Percentiles rank a stretch among this genome's conserved stretches.
Evolutionary conservation across 352 stramenopile genomes (phyloP).

Genomic region (Blastocystis sp.): DNA sequence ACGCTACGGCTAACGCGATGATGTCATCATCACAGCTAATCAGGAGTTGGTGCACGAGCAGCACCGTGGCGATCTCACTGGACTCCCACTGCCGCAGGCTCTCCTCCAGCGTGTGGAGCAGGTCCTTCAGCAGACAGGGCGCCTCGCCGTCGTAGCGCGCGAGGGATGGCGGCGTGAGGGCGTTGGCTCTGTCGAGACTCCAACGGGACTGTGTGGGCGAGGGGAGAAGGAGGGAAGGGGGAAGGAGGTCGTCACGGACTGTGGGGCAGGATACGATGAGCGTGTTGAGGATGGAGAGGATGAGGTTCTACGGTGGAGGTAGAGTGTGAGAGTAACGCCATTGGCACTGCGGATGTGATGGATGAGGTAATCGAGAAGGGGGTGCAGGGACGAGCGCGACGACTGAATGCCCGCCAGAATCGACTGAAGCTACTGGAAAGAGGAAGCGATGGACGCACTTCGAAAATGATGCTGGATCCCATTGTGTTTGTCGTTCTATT

Average conservation of each 20-base stretch:
- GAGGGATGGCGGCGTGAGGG: background rate
- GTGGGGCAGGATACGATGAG: slow-evolving; percentile 50
- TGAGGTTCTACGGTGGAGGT: slow-evolving; percentile 1
- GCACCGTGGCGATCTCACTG: background rate
- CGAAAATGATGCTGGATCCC: slow-evolving; percentile 38
- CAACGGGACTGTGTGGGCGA: background rate
- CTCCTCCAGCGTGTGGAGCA: background rate
- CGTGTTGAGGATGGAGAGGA: slow-evolving; percentile 50
- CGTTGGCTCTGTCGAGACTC: background rate
- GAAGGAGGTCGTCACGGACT: slow-evolving; percentile 6
- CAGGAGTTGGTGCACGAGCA: background rate
- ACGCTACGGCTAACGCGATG: background rate
- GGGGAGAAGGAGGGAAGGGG: background rate
- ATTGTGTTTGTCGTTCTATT: slow-evolving; percentile 14
- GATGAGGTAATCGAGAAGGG: slow-evolving; percentile 43
- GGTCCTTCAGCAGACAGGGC: slow-evolving; percentile 1
- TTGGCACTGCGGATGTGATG: slow-evolving; percentile 46
- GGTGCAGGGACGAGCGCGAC: background rate
- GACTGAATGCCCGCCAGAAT: slow-evolving; percentile 37
- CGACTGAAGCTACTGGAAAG: slow-evolving; percentile 38
- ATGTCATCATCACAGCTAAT: background rate
- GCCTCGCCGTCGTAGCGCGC: background rate
- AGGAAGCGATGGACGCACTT: background rate
- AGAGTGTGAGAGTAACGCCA: background rate
- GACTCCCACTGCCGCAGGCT: background rate